Evolutionary conservation across 805 yeast genomes (phyloP).

Genomic region (Saccharomyces mikatae): DNA sequence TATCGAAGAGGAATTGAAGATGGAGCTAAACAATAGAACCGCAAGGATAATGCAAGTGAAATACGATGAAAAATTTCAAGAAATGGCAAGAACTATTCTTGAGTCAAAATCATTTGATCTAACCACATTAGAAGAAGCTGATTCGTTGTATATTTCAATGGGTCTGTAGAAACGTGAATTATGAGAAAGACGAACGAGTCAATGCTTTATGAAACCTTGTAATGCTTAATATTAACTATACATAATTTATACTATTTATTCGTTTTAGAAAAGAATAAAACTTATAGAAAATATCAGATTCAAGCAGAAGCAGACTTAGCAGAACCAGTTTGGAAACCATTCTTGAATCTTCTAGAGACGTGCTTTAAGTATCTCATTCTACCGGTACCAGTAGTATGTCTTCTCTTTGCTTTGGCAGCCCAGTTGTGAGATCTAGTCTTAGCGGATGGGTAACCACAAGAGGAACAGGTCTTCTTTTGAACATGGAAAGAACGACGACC

Average conservation of each 20-base stretch:
- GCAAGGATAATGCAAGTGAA: slow-evolving; percentile 19
- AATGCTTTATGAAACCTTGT: slow-evolving; percentile 1
- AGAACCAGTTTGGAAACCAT: slow-evolving; percentile 92
- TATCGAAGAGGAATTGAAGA: slow-evolving; percentile 31
- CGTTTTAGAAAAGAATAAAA: slow-evolving; percentile 5
- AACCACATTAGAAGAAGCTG: slow-evolving; percentile 72
- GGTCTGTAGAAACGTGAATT: slow-evolving; percentile 24
- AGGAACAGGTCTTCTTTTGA: slow-evolving; percentile 97
- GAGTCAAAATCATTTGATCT: slow-evolving; percentile 38
- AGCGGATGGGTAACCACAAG: slow-evolving; percentile 99
- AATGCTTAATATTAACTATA: slow-evolving; percentile 2
- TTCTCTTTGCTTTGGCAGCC: slow-evolving; percentile 98
- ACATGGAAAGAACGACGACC: slow-evolving; percentile 98
- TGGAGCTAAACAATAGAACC: slow-evolving; percentile 26
- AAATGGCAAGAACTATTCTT: slow-evolving; percentile 61
- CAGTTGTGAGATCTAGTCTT: slow-evolving; percentile 98
- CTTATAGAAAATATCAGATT: slow-evolving; percentile 16
- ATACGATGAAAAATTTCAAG: slow-evolving; percentile 33
- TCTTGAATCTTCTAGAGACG: slow-evolving; percentile 97
- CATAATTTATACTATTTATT: background rate
- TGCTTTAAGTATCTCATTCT: slow-evolving; percentile 97
- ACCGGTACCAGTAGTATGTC: slow-evolving; percentile 99
- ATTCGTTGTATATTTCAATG: slow-evolving; percentile 62
- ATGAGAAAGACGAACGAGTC: slow-evolving; percentile 4
- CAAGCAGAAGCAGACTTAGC: slow-evolving; percentile 50